Evolutionary conservation across 257 asterid genomes (phyloP).

Genomic region (Echites panduratus): DNA sequence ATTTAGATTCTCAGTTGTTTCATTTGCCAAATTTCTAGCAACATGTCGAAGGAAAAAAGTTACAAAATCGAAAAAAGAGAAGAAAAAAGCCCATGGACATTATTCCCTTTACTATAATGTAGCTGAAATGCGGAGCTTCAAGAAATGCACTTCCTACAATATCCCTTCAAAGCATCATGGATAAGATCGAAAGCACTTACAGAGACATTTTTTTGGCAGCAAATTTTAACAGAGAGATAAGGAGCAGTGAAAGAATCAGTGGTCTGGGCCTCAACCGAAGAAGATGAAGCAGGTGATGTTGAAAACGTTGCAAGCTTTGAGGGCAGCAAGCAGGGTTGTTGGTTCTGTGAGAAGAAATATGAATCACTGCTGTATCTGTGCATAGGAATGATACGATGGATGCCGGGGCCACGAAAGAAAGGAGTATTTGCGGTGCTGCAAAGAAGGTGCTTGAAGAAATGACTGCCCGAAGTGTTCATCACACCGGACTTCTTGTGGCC

Average conservation of each 20-base stretch:
- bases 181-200: slow-evolving; percentile 32
- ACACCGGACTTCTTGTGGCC: slow-evolving; percentile 6
- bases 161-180: not conserved
- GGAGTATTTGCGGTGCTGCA: slow-evolving; percentile 22
- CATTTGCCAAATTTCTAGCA: not conserved
- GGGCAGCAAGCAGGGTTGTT: slow-evolving; percentile 15
- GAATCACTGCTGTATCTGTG: slow-evolving; percentile 3
- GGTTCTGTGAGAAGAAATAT: slow-evolving; percentile 9
- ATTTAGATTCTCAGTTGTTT: not conserved
- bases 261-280: slow-evolving; percentile 13
- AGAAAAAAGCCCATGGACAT: not conserved
- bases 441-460: slow-evolving; percentile 65
- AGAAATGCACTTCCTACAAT: not conserved
- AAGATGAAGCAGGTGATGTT: slow-evolving; percentile 22
- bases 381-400: slow-evolving; percentile 17
- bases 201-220: slow-evolving; percentile 47
- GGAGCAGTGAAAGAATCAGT: slow-evolving; percentile 46
- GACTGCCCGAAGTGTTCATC: slow-evolving; percentile 34
- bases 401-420: slow-evolving; percentile 27
- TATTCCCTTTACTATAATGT: not conserved
- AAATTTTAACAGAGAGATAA: slow-evolving; percentile 71
- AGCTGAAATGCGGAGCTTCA: not conserved
- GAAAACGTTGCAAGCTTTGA: slow-evolving; percentile 25
- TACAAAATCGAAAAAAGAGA: not conserved
- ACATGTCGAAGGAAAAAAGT: not conserved